Evolutionary conservation across 805 yeast species (phyloP), one percentile per base, ranked within the genome.

Genomic region (Zygosaccharomyces kombuchaensis): DNA sequence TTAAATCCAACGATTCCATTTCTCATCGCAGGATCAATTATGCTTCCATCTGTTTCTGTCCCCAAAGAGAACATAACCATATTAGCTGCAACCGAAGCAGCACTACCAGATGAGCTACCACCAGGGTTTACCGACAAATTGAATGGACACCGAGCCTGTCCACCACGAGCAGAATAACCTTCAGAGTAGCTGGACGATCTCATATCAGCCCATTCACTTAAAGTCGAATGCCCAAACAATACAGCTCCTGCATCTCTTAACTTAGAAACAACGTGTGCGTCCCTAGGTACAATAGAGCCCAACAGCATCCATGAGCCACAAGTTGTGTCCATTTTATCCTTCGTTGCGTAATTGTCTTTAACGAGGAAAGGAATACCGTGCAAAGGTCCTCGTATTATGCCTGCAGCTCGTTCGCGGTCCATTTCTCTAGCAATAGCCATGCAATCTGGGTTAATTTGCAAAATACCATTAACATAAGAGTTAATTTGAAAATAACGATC

Each of bases 161-260:
- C 64, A 12, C 62, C 62, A 12, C 55, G 40, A 9, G 64, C 59
- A 17, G 64, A 59, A 43, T 60, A 60, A 17, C 65, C 64, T 48
- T 59, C 65, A 37, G 61, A 54, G 42, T 60, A 60, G 6, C 14
- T 38, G 17, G 52, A 50, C 4, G 61, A 53, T 38, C 64, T 50
- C 64, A 60, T 60, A 39, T 60, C 64, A 9, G 65, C 65, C 64
- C 64, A 60, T 46, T 60, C 65, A 16, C 63, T 58, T 38, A 60
- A 43, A 2, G 63, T 50, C 4, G 64, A 16, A 46, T 60, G 65
- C 6, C 65, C 65, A 39, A 59, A 58, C 12, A 60, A 41, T 5
- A 60, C 58, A 17, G 64, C 64, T 34, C 64, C 65, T 0, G 64
- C 63, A 34, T 57, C 63, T 36, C 64, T 47, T 29, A 60, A 37